These are phyloP conservation scores for Polysphondylium violaceum DNA, from an alignment of 78 protist genomes.

Conservation along the genomic window DNA sequence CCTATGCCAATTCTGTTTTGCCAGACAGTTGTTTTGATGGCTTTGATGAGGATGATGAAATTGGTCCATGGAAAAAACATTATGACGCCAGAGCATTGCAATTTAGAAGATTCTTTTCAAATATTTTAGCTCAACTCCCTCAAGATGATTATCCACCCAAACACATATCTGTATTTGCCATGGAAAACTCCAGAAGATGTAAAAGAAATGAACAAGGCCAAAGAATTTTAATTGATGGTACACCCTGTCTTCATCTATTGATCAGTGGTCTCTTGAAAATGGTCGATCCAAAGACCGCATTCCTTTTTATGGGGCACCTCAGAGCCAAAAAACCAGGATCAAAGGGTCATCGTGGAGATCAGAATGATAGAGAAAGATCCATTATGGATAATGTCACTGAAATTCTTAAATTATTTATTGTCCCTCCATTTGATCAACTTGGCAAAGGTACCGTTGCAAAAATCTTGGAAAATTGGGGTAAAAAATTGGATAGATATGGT, in stretches of 20 bases:
- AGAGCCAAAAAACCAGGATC: conserved; percentile 60
- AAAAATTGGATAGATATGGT: conserved; percentile 69
- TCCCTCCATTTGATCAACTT: conserved; percentile 77
- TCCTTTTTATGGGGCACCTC: conserved; percentile 76
- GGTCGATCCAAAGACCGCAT: conserved; percentile 80
- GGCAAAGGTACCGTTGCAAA: conserved; percentile 75
- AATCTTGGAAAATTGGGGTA: conserved; percentile 71
- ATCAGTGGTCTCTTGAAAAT: conserved; percentile 66
- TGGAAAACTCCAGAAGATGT: conserved; percentile 71
- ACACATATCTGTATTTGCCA: conserved; percentile 64
- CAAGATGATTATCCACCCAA: conserved; percentile 78
- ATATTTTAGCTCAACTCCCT: conserved; percentile 37
- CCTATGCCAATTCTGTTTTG: conserved; percentile 53
- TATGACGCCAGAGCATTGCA: conserved; percentile 36
- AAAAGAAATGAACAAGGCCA: conserved; percentile 75
- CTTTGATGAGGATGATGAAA: conserved; percentile 77
- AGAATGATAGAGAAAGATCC: conserved; percentile 58
- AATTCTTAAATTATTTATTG: conserved; percentile 66
- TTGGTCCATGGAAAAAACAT: conserved; percentile 74
- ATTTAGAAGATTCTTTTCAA: conserved; percentile 47
- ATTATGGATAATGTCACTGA: conserved; percentile 64
- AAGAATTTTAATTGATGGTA: conserved; percentile 55
- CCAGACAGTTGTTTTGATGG: conserved; percentile 78
- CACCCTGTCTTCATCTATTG: conserved; percentile 57
- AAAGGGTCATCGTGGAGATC: conserved; percentile 77